Evolutionary conservation across 139 green algal genomes (phyloP), one percentile per base, ranked within the genome.

Genomic region (Auxenochlorella protothecoides): DNA sequence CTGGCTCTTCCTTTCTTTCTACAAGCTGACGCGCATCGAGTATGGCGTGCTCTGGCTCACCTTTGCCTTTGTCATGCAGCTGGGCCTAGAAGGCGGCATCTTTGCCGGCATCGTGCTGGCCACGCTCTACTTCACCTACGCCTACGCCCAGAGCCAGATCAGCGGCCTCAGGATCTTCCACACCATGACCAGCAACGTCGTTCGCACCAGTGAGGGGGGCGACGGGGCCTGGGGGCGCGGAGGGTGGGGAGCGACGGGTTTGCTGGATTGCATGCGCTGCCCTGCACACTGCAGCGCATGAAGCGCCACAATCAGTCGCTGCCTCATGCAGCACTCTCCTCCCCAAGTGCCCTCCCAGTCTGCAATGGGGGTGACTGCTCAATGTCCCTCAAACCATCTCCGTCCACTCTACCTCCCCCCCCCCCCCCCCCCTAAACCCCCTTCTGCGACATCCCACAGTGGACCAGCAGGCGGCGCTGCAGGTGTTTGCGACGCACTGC

Each of bases 1-100:
- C 69, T 84, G 75, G 75, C 65, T 85, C 59, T 74, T 83, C 53
- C 70, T 76, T 10, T 55, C 77, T 0, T 65, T 44, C 53, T 72
- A 74, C 63, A 68, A 73, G 16, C 67, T 87, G 2, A 59, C 54
- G 3, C 53, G 14, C 0, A 59, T 78, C 52, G 89, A 95, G 82
- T 95, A 91, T 71, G 54, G 76, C 14, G 79, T 93, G 74, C 78
- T 93, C 68, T 81, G 85, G 80, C 63, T 69, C 3, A 89, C 85
- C 14, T 94, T 91, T 57, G 69, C 78, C 2, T 74, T 72, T 52
- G 88, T 95, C 76, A 86, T 91, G 81, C n/a, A 68, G 55, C 7
- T 75, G 8, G 75, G 72, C 53, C 70, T 87, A 65, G 81, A 85
- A 71, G 59, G 53, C 51, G 89, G 89, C 66, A 92, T 95, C 52